Evolutionary conservation across 140 eudicot genomes (phyloP), one percentile per base, ranked within the genome.

Genomic region (Anethum foeniculum): DNA sequence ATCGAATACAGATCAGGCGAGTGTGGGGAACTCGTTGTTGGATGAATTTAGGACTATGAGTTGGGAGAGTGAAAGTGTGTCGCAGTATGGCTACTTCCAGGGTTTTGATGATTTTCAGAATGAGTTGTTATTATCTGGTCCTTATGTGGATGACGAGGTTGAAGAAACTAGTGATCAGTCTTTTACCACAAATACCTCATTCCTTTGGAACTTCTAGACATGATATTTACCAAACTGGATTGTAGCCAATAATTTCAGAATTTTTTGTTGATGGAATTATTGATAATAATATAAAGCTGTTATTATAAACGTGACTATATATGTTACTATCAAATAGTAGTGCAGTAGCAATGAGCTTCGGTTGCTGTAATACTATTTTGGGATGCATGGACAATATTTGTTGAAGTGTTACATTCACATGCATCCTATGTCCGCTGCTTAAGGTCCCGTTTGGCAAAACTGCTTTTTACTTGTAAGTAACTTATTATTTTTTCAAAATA

Each of bases 61-160:
- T 48, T 27, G 77, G 47, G 48, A 16, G 7, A 43, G 34, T 10
- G 41, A 62, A 0, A 73, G 28, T 71, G 86, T 85, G 1, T 85
- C 89, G 13, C 86, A 88, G 32, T 85, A 10, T 32, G 89, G 84
- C 25, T 85, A 83, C 27, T 88, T 83, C 48, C 91, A 88, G 19
- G 91, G 91, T 28, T 88, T 85, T 56, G 91, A 88, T 81, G 89
- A 88, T 62, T 83, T 83, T 81, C 5, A 72, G 2, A 81, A 81
- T 30, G 80, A 81, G 21, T 46, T 56, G 25, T 58, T 43, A 14
- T 85, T 85, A 79, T 48, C 47, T 2, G 60, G 73, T 5, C 7
- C 25, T 75, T 83, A 83, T 18, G 81, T 51, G 49, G 80, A 38
- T 4, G 85, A 82, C 43, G 23, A 67, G 73, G 73, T 67, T 36